These are phyloP conservation scores for Umbelopsis isabellina DNA, from an alignment of 192 early-diverging fungal species.

Conservation along the genomic window DNA sequence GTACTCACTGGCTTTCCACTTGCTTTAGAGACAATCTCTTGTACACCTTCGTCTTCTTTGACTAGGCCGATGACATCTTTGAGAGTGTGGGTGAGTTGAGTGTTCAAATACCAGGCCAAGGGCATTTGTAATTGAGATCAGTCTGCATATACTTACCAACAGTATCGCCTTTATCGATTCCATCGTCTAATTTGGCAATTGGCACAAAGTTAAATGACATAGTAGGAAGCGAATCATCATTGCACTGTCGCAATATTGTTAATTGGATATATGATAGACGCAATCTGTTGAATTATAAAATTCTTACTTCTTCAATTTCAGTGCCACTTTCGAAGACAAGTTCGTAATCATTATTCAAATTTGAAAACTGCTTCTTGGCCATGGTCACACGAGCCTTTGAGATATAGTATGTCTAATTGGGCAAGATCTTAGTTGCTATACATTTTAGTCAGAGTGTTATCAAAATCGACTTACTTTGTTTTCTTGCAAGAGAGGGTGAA, in stretches of 20 bases:
- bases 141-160: slow-evolving; percentile 53
- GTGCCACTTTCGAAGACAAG: slow-evolving; percentile 77
- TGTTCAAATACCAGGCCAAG: too few species aligned
- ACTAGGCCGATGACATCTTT: slow-evolving; percentile 85
- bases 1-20: slow-evolving; percentile 55
- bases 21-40: slow-evolving; percentile 66
- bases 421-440: too few species aligned
- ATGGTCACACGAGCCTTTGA: slow-evolving; percentile 78
- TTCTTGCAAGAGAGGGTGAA: slow-evolving; percentile 79
- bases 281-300: not conserved
- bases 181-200: slow-evolving; percentile 65
- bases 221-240: slow-evolving; percentile 49
- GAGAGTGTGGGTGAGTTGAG: not conserved
- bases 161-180: slow-evolving; percentile 65
- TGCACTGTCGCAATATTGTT: slow-evolving; percentile 45
- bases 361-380: slow-evolving; percentile 85
- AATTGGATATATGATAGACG: not conserved
- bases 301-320: slow-evolving; percentile 55
- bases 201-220: slow-evolving; percentile 71
- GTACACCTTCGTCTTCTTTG: slow-evolving; percentile 56
- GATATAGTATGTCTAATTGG: slow-evolving; percentile 71
- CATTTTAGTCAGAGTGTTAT: not conserved
- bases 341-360: slow-evolving; percentile 91
- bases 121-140: too few species aligned
- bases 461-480: slow-evolving; percentile 52